Evolutionary conservation across 2,329 filamentous ascomycete genomes (phyloP).

Genomic region (Lasiodiplodia sp.): DNA sequence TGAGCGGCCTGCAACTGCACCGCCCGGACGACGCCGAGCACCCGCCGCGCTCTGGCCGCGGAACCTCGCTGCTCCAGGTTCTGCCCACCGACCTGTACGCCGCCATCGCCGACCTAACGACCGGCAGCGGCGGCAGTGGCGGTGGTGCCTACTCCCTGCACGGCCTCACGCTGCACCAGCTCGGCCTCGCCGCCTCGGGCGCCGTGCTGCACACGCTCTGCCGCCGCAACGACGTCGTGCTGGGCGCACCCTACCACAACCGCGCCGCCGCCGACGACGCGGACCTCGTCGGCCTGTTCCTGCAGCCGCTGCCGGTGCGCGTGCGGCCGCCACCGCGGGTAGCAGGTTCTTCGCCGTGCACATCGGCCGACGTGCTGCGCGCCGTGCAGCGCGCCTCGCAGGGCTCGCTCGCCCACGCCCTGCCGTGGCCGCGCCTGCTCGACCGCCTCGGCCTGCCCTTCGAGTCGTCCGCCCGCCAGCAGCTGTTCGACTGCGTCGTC

Average conservation of each 20-base stretch:
- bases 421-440: conserved; percentile 43
- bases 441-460: conserved; percentile 32
- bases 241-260: conserved; percentile 42
- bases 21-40: not conserved
- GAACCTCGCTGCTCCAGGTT: conserved; percentile 22
- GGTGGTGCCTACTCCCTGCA: too few relatives aligned
- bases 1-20: not conserved
- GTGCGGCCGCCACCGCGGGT: conserved; percentile 26
- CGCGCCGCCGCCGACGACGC: conserved; percentile 36
- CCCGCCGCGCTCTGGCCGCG: conserved; percentile 20
- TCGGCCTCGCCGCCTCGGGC: conserved; percentile 34
- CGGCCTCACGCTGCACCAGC: conserved; percentile 36
- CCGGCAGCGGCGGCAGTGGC: too few relatives aligned
- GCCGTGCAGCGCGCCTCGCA: conserved; percentile 36
- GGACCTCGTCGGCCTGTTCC: conserved; percentile 40
- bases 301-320: conserved; percentile 42
- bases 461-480: conserved; percentile 17
- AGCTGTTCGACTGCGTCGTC: conserved; percentile 28
- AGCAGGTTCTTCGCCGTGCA: not conserved
- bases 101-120: not conserved
- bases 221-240: conserved; percentile 35
- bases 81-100: conserved; percentile 13
- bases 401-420: conserved; percentile 39
- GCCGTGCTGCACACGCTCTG: conserved; percentile 34
- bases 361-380: conserved; percentile 24